Conservation (phyloP, 148 eudicot species). For the Rhododendron griersonianum region DNA sequence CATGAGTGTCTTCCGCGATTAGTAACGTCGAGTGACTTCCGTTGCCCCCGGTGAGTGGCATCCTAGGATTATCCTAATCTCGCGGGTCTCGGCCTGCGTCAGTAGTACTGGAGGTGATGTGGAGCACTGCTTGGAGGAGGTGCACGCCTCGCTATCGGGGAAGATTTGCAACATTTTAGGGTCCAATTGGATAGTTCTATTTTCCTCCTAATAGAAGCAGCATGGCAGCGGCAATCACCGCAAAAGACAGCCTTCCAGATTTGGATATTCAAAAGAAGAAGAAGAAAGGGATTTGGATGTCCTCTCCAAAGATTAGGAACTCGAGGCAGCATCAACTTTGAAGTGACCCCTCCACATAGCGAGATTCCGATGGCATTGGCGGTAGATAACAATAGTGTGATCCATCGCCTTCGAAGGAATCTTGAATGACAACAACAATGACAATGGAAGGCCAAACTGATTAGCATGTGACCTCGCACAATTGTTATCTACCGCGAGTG, state of each 20-base stretch:
- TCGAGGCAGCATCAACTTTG: neutral
- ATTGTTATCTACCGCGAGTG: neutral
- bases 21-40: too few relatives aligned
- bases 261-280: neutral
- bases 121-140: neutral
- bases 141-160: neutral
- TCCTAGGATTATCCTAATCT: too few relatives aligned
- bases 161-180: neutral
- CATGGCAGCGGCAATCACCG: neutral
- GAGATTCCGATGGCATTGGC: neutral
- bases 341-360: neutral
- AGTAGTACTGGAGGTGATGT: neutral
- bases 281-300: neutral
- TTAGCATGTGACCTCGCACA: neutral
- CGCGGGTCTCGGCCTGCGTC: too few relatives aligned
- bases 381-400: neutral
- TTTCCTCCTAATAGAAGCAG: neutral
- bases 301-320: neutral
- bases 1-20: too few relatives aligned
- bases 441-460: neutral
- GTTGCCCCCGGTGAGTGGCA: too few relatives aligned
- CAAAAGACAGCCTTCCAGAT: neutral
- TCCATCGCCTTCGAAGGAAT: neutral
- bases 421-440: neutral
- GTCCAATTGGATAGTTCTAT: neutral